Percentiles rank a stretch among this genome's conserved stretches.
These are phyloP conservation scores for Mortierella sp. DNA, from an alignment of 371 early-diverging fungal genomes.

Conservation along the genomic window DNA sequence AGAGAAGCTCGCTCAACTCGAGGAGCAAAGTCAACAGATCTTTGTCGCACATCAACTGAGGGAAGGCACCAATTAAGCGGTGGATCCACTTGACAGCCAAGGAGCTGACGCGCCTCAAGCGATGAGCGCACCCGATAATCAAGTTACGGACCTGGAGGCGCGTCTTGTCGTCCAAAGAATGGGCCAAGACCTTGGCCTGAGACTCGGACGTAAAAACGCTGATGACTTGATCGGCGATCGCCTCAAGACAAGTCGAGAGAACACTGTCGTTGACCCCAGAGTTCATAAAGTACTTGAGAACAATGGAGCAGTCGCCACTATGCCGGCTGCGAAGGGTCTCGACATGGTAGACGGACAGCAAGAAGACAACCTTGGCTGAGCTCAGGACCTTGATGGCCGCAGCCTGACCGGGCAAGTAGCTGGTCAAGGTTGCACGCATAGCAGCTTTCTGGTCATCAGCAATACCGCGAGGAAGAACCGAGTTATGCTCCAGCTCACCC, in stretches of 20 bases:
- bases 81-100: constrained; percentile 71
- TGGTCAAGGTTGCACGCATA: constrained; percentile 57
- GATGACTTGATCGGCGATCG: constrained; percentile 78
- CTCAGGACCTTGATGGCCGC: constrained; percentile 77
- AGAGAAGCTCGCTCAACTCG: constrained; percentile 84
- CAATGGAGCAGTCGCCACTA: constrained; percentile 74
- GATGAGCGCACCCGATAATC: constrained; percentile 77
- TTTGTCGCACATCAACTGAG: constrained; percentile 83
- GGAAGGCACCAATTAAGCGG: constrained; percentile 71
- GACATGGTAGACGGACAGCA: constrained; percentile 88
- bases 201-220: constrained; percentile 70
- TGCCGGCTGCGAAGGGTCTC: constrained; percentile 85
- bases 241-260: constrained; percentile 79
- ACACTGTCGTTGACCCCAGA: constrained; percentile 83
- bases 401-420: constrained; percentile 64
- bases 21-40: constrained; percentile 72
- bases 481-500: constrained; percentile 91
- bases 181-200: constrained; percentile 64
- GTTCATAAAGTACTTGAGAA: constrained; percentile 89
- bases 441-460: constrained; percentile 70
- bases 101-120: constrained; percentile 75
- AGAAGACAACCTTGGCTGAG: constrained; percentile 84
- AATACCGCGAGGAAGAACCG: constrained; percentile 81
- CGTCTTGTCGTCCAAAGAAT: constrained; percentile 64
- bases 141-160: constrained; percentile 72